Conservation (phyloP, 169 alveolate species). For the Perkinsus marinus region DNA sequence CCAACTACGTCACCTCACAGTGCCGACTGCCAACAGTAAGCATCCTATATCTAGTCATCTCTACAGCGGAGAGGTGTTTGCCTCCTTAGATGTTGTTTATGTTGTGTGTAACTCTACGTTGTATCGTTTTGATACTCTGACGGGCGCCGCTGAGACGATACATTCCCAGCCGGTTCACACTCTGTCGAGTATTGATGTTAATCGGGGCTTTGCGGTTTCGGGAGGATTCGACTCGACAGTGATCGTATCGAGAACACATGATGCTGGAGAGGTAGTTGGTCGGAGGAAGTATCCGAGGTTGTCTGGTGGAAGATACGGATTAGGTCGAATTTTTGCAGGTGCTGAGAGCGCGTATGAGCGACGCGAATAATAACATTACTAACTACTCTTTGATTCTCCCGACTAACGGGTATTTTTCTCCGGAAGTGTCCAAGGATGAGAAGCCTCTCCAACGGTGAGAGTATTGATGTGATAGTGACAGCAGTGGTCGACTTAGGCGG, state of each 20-base stretch:
- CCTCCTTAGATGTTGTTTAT: not conserved
- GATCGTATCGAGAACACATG: not conserved
- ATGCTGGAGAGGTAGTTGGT: not conserved
- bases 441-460: not conserved
- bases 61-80: too few relatives aligned
- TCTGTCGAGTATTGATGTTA: not conserved
- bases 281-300: not conserved
- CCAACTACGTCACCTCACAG: not conserved
- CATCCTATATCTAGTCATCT: too few relatives aligned
- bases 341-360: not conserved
- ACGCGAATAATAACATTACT: not conserved
- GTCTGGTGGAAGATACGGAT: not conserved
- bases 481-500: not conserved
- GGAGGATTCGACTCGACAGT: not conserved
- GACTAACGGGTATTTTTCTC: not conserved
- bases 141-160: not conserved
- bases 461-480: not conserved
- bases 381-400: not conserved
- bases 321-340: not conserved
- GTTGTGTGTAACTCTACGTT: not conserved
- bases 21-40: not conserved
- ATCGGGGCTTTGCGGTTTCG: not conserved
- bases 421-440: not conserved
- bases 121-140: not conserved
- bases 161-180: not conserved